Conservation (phyloP, 352 stramenopile species). For the Saprolegnia parasitica region DNA sequence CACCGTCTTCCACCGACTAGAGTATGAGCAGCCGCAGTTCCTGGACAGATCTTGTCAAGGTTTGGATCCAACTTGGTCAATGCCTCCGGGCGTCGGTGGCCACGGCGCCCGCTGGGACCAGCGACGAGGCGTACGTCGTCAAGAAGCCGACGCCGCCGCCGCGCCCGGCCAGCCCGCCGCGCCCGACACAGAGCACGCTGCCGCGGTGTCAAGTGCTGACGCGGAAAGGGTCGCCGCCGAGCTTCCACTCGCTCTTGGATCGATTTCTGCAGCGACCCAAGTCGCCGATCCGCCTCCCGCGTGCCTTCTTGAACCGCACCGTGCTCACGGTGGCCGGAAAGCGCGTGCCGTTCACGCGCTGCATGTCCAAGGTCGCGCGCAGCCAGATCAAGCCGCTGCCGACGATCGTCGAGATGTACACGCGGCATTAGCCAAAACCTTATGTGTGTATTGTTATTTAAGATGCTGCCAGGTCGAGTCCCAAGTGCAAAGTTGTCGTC, state of each 20-base stretch:
- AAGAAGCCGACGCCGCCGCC: background rate
- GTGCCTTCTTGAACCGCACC: background rate
- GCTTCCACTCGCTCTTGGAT: conserved; percentile 3
- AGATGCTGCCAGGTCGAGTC: background rate
- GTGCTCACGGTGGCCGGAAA: conserved; percentile 17
- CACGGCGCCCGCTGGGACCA: background rate
- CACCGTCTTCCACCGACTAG: background rate
- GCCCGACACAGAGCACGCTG: background rate
- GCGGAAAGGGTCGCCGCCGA: background rate
- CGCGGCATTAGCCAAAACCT: conserved; percentile 1
- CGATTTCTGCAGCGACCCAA: conserved; percentile 9
- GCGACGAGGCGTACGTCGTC: background rate
- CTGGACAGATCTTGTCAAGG: conserved; percentile 20
- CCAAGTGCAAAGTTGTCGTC: too few species aligned
- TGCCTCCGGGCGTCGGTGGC: background rate
- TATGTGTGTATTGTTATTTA: conserved; percentile 9
- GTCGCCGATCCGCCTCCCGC: conserved; percentile 1
- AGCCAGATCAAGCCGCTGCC: conserved; percentile 16
- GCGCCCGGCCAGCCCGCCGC: too few species aligned
- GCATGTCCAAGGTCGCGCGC: conserved; percentile 18
- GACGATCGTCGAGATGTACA: conserved; percentile 18
- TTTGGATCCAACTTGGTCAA: conserved; percentile 14
- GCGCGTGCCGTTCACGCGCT: conserved; percentile 13
- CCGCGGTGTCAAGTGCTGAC: background rate
- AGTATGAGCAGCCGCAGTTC: conserved; percentile 4